Evolutionary conservation across 495 filamentous ascomycete species (phyloP).

Genomic region (Xylaria palmicola): DNA sequence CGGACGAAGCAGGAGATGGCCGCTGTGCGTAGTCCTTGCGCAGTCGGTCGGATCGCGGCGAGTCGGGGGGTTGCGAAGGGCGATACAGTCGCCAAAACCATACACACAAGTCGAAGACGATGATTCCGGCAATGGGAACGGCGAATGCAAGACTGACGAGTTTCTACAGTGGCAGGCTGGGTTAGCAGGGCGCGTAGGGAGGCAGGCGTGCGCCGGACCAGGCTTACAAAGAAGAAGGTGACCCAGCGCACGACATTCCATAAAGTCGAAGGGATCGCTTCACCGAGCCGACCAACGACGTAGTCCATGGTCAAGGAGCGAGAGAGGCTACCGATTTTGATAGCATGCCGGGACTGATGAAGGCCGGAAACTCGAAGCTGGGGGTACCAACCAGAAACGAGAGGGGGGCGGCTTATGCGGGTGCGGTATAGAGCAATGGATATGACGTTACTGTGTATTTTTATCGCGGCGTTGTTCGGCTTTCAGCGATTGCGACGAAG

Average conservation of each 20-base stretch:
- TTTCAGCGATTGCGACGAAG: neutral
- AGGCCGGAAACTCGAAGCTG: too few relatives aligned
- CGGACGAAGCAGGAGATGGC: conserved; percentile 1
- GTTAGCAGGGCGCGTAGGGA: neutral
- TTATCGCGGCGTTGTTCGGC: neutral
- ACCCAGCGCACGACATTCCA: conserved; percentile 31
- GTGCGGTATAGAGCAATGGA: too few relatives aligned
- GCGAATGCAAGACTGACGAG: conserved; percentile 28
- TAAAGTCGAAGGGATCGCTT: conserved; percentile 15
- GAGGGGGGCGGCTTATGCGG: too few relatives aligned
- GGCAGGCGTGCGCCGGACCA: neutral
- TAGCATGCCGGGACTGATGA: too few relatives aligned
- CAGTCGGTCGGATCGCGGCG: conserved; percentile 17
- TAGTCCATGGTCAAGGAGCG: neutral
- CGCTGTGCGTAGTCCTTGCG: conserved; percentile 7
- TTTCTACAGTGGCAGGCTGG: conserved; percentile 17
- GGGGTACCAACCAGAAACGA: too few relatives aligned
- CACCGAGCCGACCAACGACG: neutral
- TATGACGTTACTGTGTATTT: too few relatives aligned
- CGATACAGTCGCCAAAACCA: conserved; percentile 43
- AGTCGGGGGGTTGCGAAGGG: conserved; percentile 18
- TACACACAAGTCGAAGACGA: conserved; percentile 44
- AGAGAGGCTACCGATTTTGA: too few relatives aligned
- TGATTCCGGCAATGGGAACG: conserved; percentile 28
- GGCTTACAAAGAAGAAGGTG: conserved; percentile 31